Conservation (phyloP, 352 stramenopile genomes). For the Globisporangium polare region DNA sequence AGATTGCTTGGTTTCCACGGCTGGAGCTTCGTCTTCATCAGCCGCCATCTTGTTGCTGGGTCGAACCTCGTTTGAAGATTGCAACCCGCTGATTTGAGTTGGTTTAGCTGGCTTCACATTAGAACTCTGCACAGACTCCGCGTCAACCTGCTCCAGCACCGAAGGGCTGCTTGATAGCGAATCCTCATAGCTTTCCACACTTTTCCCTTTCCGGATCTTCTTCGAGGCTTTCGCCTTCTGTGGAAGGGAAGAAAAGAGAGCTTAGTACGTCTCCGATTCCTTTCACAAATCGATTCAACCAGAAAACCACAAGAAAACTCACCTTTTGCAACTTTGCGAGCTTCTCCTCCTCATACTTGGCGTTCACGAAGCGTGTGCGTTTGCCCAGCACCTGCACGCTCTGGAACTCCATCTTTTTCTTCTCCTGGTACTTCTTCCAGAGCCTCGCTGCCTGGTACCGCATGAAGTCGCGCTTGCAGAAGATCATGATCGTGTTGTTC, state of each 20-base stretch:
- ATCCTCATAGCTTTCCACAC: background rate
- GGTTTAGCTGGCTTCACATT: no score
- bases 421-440: slow-evolving; percentile 73
- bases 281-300: background rate
- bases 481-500: slow-evolving; percentile 74
- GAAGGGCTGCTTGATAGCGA: background rate
- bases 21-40: background rate
- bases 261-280: background rate
- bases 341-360: slow-evolving; percentile 13
- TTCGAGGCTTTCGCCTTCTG: slow-evolving; percentile 1
- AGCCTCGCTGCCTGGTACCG: slow-evolving; percentile 64
- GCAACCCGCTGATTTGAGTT: background rate
- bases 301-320: background rate
- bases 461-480: slow-evolving; percentile 80
- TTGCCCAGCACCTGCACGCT: slow-evolving; percentile 44
- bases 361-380: slow-evolving; percentile 47
- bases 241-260: background rate
- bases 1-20: background rate
- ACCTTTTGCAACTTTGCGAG: background rate
- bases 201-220: background rate
- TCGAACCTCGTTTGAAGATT: background rate
- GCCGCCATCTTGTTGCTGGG: background rate
- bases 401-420: slow-evolving; percentile 42
- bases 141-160: background rate
- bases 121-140: background rate